Evolutionary conservation across 257 asterid species (phyloP).

Genomic region (Fraxinus anomala): DNA sequence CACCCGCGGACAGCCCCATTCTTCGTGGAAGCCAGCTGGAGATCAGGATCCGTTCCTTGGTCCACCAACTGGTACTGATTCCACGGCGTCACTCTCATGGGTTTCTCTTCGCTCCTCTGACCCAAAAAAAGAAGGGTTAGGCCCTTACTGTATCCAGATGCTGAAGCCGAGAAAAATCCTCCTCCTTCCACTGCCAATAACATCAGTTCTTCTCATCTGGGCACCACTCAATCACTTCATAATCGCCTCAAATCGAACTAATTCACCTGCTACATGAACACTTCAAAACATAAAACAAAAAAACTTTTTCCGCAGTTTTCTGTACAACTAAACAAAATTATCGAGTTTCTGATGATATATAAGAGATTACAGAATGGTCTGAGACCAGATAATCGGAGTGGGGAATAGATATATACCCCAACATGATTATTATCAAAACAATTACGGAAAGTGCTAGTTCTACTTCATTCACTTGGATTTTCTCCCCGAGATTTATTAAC

Average conservation of each 20-base stretch:
- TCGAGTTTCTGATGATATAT: too few relatives aligned
- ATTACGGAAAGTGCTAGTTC: neutral
- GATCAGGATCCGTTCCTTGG: conserved; percentile 76
- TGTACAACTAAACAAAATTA: neutral
- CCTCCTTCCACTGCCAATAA: conserved; percentile 99
- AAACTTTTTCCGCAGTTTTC: neutral
- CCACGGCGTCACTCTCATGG: conserved; percentile 99
- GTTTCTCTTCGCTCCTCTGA: conserved; percentile 81
- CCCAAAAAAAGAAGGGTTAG: conserved; percentile 89
- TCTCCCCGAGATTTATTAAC: neutral
- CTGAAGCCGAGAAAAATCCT: conserved; percentile 98
- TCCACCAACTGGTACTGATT: conserved; percentile 96
- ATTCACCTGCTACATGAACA: neutral
- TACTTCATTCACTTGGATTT: neutral
- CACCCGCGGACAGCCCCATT: conserved; percentile 70
- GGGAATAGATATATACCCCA: neutral
- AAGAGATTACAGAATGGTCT: neutral
- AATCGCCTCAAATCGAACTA: neutral
- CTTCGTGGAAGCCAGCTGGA: conserved; percentile 95
- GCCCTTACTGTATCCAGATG: conserved; percentile 97
- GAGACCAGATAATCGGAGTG: neutral
- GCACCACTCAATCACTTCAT: conserved; percentile 37
- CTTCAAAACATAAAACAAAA: neutral
- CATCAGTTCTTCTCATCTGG: conserved; percentile 96
- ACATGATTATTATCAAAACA: neutral